Conservation (phyloP, 306 rosid genomes). For the Carpinus fangiana region DNA sequence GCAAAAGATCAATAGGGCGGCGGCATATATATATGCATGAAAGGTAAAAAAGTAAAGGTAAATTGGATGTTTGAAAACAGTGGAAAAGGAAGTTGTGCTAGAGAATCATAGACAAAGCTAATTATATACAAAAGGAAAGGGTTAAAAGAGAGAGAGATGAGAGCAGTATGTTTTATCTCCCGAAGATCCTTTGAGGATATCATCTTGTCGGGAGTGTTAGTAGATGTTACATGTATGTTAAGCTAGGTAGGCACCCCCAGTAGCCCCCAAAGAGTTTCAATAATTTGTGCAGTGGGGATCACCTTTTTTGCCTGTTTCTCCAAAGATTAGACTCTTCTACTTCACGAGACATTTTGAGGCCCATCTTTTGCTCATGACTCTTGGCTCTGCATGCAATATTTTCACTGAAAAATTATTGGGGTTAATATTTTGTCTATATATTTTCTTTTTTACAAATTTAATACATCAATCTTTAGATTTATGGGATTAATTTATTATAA, state of each 20-base stretch:
- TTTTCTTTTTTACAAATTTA: too few species aligned
- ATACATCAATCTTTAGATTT: too few species aligned
- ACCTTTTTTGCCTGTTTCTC: neutral
- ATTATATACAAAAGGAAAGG: slow-evolving; percentile 26
- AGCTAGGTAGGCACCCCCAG: slow-evolving; percentile 1
- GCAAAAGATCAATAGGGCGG: too few species aligned
- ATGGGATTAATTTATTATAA: too few species aligned
- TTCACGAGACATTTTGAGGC: neutral
- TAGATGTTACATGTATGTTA: neutral
- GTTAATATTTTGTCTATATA: too few species aligned
- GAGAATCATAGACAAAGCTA: slow-evolving; percentile 26
- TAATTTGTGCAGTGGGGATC: slow-evolving; percentile 1
- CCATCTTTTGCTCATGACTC: neutral
- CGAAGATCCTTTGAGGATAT: slow-evolving; percentile 24
- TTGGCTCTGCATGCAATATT: neutral
- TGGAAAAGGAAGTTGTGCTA: slow-evolving; percentile 4
- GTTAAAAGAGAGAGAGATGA: neutral
- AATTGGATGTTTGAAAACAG: slow-evolving; percentile 10
- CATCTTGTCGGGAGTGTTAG: slow-evolving; percentile 25
- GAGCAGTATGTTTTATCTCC: slow-evolving; percentile 12
- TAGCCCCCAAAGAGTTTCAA: neutral
- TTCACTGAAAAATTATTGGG: neutral
- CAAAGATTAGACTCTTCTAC: neutral
- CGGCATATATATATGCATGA: neutral
- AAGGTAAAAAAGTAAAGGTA: slow-evolving; percentile 17